Percentiles rank a stretch among this genome's conserved stretches.
Conservation (phyloP, 306 rosid genomes). For the Prunus mira region DNA sequence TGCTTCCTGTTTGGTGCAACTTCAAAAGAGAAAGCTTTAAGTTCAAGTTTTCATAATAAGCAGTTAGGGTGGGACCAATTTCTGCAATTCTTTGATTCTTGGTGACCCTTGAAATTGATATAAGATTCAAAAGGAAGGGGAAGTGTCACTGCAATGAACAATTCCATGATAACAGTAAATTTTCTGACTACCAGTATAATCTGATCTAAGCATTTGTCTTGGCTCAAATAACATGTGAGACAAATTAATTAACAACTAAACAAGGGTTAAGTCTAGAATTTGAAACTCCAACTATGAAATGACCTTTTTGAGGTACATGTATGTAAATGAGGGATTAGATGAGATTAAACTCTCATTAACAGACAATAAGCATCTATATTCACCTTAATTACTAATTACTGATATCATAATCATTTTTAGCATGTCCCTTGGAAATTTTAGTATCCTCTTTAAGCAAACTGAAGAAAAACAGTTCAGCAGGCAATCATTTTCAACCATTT, state of each 20-base stretch:
- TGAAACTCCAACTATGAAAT: neutral
- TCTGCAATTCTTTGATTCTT: neutral
- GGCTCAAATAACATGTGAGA: neutral
- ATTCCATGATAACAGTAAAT: neutral
- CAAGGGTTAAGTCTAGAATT: neutral
- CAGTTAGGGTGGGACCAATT: slow-evolving; percentile 6
- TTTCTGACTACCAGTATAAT: neutral
- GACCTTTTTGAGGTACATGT: neutral
- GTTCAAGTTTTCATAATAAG: slow-evolving; percentile 12
- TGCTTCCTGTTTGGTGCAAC: slow-evolving; percentile 13
- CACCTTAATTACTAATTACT: too few species aligned
- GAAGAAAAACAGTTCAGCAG: neutral
- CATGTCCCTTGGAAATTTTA: neutral
- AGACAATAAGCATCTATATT: too few species aligned
- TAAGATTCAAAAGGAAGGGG: neutral
- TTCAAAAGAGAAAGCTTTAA: slow-evolving; percentile 16
- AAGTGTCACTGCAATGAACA: neutral
- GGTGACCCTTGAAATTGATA: neutral
- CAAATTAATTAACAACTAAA: neutral
- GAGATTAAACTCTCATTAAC: too few species aligned
- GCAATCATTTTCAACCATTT: neutral
- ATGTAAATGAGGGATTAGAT: too few species aligned
- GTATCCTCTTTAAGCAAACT: slow-evolving; percentile 4
- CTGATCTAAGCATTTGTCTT: neutral
- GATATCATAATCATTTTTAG: neutral